Evolutionary conservation across 1,284 basidiomycete species (phyloP), one percentile per base, ranked within the genome.

Genomic region (Omphalotus olearius): DNA sequence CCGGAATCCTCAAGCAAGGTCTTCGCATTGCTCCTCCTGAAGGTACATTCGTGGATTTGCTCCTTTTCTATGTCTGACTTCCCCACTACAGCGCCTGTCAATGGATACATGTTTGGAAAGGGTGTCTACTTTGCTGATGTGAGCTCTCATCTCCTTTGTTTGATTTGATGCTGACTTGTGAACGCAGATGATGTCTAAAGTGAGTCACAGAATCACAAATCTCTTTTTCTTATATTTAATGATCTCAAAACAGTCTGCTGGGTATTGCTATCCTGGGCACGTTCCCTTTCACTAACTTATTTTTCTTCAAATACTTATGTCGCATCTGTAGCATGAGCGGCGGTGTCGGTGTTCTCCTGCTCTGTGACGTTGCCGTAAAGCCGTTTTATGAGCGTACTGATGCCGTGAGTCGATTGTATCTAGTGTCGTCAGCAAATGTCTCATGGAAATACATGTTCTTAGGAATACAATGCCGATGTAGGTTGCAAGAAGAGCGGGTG

Each of bases 41-140:
- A 72, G 80, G 74, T 76, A 56, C 20, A 64, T 43, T 40, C 28
- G 10, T 20, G 41, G 30, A 48, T 6, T 6, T 28, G 39, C 18
- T 16, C 18, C 20, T 45, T 25, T 23, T 11, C 7, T 36, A 9
- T 35, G 3, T 48, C 33, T 50, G 37, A 50, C 43, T 4, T 30
- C 4, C 16, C 4, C 20, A 25, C 28, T 45, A 4, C 49, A 76
- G 78, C 78, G 25, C 78, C 79, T 51, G 76, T 75, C 16, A 78
- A 73, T 56, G 78, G 76, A 28, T 83, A 83, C 61, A 83, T 83
- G 82, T 85, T 85, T 59, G 83, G 83, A 47, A 85, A 85, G 66
- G 83, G 82, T 40, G 78, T 83, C 25, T 85, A 85, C 62, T 81
- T 84, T 51, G 82, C 82, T 10, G 82, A 85, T 66, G 80, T 80